phyloP scores from a whole-genome alignment of 805 yeast species.

The Wickerhamiella alocasiicola region DNA sequence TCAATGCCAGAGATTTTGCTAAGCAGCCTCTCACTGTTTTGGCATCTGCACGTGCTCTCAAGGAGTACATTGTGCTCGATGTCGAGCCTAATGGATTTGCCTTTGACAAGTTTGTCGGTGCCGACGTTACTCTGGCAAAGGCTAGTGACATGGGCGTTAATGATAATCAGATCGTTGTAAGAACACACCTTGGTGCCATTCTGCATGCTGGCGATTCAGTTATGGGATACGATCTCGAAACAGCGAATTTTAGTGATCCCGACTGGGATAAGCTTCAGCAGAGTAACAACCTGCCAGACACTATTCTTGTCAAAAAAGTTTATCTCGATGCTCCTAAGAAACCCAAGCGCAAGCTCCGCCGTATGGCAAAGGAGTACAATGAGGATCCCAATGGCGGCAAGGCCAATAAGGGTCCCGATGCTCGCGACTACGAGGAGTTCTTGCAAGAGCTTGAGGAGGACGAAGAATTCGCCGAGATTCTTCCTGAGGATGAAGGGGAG shows the following conservation, averaged over 20 bases:
- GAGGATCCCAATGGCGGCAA: slow-evolving; percentile 79
- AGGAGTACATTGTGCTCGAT: slow-evolving; percentile 82
- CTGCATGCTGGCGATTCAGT: slow-evolving; percentile 95
- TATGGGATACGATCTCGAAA: slow-evolving; percentile 76
- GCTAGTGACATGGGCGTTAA: slow-evolving; percentile 78
- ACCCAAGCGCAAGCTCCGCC: slow-evolving; percentile 83
- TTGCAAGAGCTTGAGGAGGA: slow-evolving; percentile 83
- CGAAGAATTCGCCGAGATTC: slow-evolving; percentile 58
- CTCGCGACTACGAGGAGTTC: slow-evolving; percentile 62
- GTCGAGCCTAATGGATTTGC: slow-evolving; percentile 82
- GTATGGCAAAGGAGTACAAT: slow-evolving; percentile 93
- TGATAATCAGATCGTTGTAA: slow-evolving; percentile 67
- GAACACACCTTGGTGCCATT: slow-evolving; percentile 88
- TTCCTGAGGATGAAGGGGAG: background rate
- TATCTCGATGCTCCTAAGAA: slow-evolving; percentile 68
- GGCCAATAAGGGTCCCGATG: slow-evolving; percentile 73
- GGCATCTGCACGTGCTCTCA: slow-evolving; percentile 52
- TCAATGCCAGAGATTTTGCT: slow-evolving; percentile 65
- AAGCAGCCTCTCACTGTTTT: slow-evolving; percentile 67
- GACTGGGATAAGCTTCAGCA: slow-evolving; percentile 31
- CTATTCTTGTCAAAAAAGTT: slow-evolving; percentile 77
- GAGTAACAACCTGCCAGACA: slow-evolving; percentile 44
- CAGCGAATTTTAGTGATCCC: slow-evolving; percentile 62
- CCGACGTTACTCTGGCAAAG: slow-evolving; percentile 86
- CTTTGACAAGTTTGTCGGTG: slow-evolving; percentile 66